phyloP scores from a whole-genome alignment of 192 early-diverging fungal genomes.

The Backusella tarrabulga region DNA sequence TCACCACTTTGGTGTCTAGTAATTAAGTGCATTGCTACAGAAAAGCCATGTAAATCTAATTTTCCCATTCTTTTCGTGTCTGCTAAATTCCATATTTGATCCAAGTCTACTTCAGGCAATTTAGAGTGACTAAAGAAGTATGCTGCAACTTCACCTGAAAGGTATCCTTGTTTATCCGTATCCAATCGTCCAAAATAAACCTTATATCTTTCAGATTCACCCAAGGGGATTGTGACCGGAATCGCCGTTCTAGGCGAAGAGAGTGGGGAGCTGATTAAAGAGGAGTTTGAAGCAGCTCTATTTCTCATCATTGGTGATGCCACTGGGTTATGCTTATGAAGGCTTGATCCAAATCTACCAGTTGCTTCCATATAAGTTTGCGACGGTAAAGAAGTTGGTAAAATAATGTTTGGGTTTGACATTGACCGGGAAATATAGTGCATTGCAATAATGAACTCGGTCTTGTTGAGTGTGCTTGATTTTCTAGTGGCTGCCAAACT shows the following conservation, averaged over 20 bases:
- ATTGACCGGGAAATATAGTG: conserved; percentile 76
- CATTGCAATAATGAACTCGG: conserved; percentile 91
- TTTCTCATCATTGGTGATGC: conserved; percentile 21
- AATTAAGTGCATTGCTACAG: conserved; percentile 80
- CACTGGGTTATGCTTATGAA: conserved; percentile 24
- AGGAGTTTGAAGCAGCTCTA: conserved; percentile 11
- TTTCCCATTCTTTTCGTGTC: conserved; percentile 58
- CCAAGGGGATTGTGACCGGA: conserved; percentile 70
- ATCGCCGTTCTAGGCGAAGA: background rate
- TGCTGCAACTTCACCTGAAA: conserved; percentile 52
- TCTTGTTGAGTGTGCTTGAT: conserved; percentile 66
- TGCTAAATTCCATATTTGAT: conserved; percentile 57
- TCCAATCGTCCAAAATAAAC: conserved; percentile 78
- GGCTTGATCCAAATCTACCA: conserved; percentile 11
- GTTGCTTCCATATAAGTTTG: conserved; percentile 48
- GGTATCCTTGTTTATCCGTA: conserved; percentile 51
- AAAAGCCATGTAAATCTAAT: conserved; percentile 69
- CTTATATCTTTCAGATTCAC: conserved; percentile 73
- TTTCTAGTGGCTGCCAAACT: conserved; percentile 69
- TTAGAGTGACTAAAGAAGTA: conserved; percentile 39
- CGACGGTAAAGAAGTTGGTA: conserved; percentile 69
- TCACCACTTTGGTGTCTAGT: conserved; percentile 52
- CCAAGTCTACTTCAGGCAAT: conserved; percentile 31
- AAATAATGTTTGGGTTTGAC: conserved; percentile 55
- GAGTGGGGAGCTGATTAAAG: conserved; percentile 8